Percentiles rank a stretch among this genome's conserved stretches.
Evolutionary conservation across 495 filamentous ascomycete genomes (phyloP).

Genomic region (Tirmania nivea): DNA sequence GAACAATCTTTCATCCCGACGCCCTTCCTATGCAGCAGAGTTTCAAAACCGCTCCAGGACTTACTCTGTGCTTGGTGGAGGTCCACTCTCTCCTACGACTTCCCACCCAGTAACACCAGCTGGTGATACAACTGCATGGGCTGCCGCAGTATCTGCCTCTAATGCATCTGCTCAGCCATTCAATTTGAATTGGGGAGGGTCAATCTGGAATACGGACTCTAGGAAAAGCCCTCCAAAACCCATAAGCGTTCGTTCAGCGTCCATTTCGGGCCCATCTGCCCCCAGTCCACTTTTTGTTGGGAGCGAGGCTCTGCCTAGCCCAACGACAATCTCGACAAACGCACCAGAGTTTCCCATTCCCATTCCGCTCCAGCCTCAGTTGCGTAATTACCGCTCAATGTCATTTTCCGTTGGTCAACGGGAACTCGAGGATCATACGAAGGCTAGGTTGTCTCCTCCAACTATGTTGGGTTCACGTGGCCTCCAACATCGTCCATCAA

Average conservation of each 20-base stretch:
- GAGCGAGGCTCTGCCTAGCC: constrained; percentile 32
- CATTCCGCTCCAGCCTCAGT: constrained; percentile 76
- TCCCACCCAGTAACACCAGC: constrained; percentile 58
- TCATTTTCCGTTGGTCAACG: constrained; percentile 92
- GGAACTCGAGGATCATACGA: constrained; percentile 42
- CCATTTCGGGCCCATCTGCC: constrained; percentile 16
- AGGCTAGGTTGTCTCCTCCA: constrained; percentile 25
- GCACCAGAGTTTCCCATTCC: constrained; percentile 61
- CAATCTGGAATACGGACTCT: constrained; percentile 19
- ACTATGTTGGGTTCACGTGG: constrained; percentile 35
- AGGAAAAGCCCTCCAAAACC: constrained; percentile 20
- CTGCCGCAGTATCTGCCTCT: constrained; percentile 21
- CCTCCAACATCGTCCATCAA: constrained; percentile 60
- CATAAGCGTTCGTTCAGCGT: constrained; percentile 11
- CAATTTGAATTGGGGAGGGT: constrained; percentile 16
- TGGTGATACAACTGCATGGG: constrained; percentile 49
- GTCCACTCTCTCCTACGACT: constrained; percentile 49
- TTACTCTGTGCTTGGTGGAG: constrained; percentile 30
- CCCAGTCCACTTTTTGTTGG: constrained; percentile 19
- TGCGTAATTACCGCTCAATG: constrained; percentile 82
- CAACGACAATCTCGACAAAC: constrained; percentile 29
- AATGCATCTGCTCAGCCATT: constrained; percentile 10
- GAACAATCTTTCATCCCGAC: constrained; percentile 26
- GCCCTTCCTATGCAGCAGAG: constrained; percentile 37
- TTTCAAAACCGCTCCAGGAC: constrained; percentile 38